These are phyloP conservation scores for Tylopilus felleus DNA, from an alignment of 768 basidiomycete genomes.

Conservation along the genomic window DNA sequence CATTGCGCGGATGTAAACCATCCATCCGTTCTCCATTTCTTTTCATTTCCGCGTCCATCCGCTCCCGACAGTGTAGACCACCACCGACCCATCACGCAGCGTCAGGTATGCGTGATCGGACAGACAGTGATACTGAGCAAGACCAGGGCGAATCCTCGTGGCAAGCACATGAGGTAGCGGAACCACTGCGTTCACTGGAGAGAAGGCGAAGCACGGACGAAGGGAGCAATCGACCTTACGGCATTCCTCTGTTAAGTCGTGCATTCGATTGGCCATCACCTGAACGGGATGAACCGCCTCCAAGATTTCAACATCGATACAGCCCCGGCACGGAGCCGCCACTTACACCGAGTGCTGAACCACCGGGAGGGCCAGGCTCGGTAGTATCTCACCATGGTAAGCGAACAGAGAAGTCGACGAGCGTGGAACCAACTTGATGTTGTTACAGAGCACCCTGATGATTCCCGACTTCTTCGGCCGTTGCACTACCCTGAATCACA, in stretches of 20 bases:
- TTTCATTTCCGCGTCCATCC: conserved; percentile 30
- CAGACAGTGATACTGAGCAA: conserved; percentile 41
- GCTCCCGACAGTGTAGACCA: conserved; percentile 26
- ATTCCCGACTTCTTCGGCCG: conserved; percentile 19
- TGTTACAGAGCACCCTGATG: conserved; percentile 19
- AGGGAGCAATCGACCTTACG: conserved; percentile 11
- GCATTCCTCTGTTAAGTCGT: conserved; percentile 16
- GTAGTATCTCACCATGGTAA: conserved; percentile 20
- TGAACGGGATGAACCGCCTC: conserved; percentile 14
- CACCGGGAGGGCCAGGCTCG: conserved; percentile 3
- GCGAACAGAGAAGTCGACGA: background rate
- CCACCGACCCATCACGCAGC: conserved; percentile 16
- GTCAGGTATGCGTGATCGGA: conserved; percentile 28
- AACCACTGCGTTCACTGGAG: conserved; percentile 2
- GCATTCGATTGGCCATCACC: conserved; percentile 25
- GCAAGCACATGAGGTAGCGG: conserved; percentile 16
- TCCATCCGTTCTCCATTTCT: conserved; percentile 25
- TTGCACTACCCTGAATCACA: conserved; percentile 17
- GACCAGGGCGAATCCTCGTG: conserved; percentile 43
- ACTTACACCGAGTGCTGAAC: conserved; percentile 14
- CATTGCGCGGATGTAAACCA: conserved; percentile 32
- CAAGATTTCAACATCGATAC: conserved; percentile 9
- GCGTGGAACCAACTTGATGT: conserved; percentile 1
- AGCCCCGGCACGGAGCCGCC: conserved; percentile 11
- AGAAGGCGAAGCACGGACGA: conserved; percentile 20